These are phyloP conservation scores for Phytopythium oedochilum DNA, from an alignment of 352 stramenopile species.

Conservation along the genomic window DNA sequence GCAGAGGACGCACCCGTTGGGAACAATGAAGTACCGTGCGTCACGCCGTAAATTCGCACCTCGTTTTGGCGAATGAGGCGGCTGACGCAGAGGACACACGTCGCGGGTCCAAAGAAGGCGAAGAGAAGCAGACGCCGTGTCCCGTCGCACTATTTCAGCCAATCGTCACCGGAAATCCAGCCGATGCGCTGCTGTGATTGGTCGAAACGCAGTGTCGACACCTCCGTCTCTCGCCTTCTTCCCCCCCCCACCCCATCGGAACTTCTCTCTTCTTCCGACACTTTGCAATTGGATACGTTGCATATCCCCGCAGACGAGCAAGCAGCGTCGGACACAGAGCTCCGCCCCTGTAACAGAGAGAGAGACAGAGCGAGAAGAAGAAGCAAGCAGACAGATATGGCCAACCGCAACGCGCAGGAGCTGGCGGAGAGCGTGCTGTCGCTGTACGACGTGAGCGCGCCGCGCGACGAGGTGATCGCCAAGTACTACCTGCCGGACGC, in stretches of 20 bases:
- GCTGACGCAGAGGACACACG: neutral
- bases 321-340: neutral
- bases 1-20: neutral
- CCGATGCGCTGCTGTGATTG: neutral
- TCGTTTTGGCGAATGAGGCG: neutral
- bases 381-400: conserved; percentile 28
- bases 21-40: neutral
- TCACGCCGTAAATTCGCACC: neutral
- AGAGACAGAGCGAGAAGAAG: too few species aligned
- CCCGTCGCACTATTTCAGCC: neutral
- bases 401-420: conserved; percentile 67
- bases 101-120: neutral
- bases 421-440: conserved; percentile 77
- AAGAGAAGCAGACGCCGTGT: neutral
- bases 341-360: too few species aligned
- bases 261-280: conserved; percentile 1
- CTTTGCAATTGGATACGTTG: neutral
- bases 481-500: conserved; percentile 74
- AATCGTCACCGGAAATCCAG: neutral
- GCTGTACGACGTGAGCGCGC: conserved; percentile 73
- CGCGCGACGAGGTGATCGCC: conserved; percentile 66
- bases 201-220: neutral
- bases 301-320: neutral
- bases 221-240: neutral
- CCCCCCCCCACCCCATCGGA: conserved; percentile 3